Percentiles rank a stretch among this genome's conserved stretches.
Evolutionary conservation across 2,329 filamentous ascomycete species (phyloP).

Genomic region (Colletotrichum orbiculare): DNA sequence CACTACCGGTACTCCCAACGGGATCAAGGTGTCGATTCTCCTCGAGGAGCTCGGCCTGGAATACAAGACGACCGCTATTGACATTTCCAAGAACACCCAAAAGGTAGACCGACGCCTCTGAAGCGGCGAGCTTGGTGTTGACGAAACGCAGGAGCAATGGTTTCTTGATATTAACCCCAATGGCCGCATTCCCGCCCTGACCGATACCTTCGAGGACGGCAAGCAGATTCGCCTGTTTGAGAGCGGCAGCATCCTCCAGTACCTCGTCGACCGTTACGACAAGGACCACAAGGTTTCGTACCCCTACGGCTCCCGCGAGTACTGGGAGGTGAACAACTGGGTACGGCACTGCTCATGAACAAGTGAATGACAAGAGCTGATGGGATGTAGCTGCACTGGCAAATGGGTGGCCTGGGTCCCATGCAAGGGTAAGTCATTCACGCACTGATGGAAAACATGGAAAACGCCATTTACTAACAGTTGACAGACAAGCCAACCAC

Average conservation of each 20-base stretch:
- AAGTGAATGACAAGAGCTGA: slow-evolving; percentile 15
- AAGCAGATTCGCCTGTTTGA: slow-evolving; percentile 83
- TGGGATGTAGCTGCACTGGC: slow-evolving; percentile 68
- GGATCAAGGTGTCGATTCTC: slow-evolving; percentile 88
- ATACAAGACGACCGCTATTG: slow-evolving; percentile 78
- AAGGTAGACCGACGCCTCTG: slow-evolving; percentile 25
- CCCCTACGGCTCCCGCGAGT: slow-evolving; percentile 76
- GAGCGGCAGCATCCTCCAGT: slow-evolving; percentile 85
- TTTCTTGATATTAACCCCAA: slow-evolving; percentile 94
- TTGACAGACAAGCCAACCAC: slow-evolving; percentile 77
- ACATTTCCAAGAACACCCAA: slow-evolving; percentile 72
- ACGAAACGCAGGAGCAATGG: slow-evolving; percentile 69
- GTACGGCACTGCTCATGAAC: slow-evolving; percentile 46
- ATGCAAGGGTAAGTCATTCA: slow-evolving; percentile 71
- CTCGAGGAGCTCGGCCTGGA: slow-evolving; percentile 85
- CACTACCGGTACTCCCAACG: slow-evolving; percentile 86
- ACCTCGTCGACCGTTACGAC: slow-evolving; percentile 86
- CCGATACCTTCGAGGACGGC: slow-evolving; percentile 81
- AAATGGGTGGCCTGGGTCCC: slow-evolving; percentile 83
- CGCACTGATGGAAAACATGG: neutral
- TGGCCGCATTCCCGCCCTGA: slow-evolving; percentile 88
- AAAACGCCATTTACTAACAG: neutral
- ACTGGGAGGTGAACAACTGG: slow-evolving; percentile 86
- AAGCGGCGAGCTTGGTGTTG: neutral
- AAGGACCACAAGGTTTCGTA: slow-evolving; percentile 85